phyloP scores from a whole-genome alignment of 1,139 yeast genomes.

The Blastobotrys niveus region DNA sequence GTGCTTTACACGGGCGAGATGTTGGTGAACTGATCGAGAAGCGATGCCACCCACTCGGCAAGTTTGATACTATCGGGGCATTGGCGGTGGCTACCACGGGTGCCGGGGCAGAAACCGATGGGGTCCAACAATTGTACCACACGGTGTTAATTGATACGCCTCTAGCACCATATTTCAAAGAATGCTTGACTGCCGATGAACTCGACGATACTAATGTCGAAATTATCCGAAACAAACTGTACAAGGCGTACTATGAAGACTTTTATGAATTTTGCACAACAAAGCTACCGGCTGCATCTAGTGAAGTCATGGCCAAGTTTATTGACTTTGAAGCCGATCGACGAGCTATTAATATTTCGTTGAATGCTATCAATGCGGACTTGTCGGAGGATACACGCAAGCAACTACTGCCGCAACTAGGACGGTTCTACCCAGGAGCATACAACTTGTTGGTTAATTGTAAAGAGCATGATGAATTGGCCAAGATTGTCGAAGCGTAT shows the following conservation, averaged over 20 bases:
- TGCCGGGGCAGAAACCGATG: slow-evolving; percentile 33
- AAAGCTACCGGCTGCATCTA: slow-evolving; percentile 67
- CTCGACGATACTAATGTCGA: slow-evolving; percentile 94
- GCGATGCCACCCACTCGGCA: slow-evolving; percentile 94
- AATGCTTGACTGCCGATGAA: slow-evolving; percentile 87
- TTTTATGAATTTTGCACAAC: slow-evolving; percentile 58
- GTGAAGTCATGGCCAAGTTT: slow-evolving; percentile 70
- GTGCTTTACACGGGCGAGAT: slow-evolving; percentile 93
- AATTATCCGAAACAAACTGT: slow-evolving; percentile 83
- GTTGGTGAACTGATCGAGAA: slow-evolving; percentile 67
- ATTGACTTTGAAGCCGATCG: slow-evolving; percentile 92
- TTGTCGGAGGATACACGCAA: slow-evolving; percentile 64
- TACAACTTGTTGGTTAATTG: slow-evolving; percentile 65
- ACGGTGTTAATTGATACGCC: slow-evolving; percentile 98
- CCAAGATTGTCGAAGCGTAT: slow-evolving; percentile 62
- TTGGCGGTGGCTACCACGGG: slow-evolving; percentile 87
- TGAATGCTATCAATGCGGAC: slow-evolving; percentile 83
- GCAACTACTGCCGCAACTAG: slow-evolving; percentile 70
- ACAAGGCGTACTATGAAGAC: slow-evolving; percentile 88
- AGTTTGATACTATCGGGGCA: slow-evolving; percentile 97
- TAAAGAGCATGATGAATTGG: slow-evolving; percentile 82
- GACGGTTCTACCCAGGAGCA: slow-evolving; percentile 72
- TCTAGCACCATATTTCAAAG: slow-evolving; percentile 90
- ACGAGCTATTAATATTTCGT: slow-evolving; percentile 82
- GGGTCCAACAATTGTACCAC: slow-evolving; percentile 82